Percentiles rank a stretch among this genome's conserved stretches.
These are phyloP conservation scores for Pontederia crassipes DNA, from an alignment of 176 grass and related monocot species.

Conservation along the genomic window DNA sequence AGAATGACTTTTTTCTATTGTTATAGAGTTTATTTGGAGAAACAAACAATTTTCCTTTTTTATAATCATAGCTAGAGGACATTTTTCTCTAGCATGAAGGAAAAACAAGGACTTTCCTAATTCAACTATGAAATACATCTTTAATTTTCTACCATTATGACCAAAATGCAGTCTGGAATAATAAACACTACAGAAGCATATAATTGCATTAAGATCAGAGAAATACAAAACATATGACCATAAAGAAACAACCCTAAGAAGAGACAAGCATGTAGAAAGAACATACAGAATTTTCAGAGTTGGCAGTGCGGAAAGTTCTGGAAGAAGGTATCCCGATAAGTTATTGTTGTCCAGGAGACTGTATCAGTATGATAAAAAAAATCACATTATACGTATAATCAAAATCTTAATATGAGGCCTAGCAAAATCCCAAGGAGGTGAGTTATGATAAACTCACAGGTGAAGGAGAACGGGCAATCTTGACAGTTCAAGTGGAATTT, in stretches of 20 bases:
- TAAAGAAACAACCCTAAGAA: not conserved
- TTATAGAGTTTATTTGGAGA: too few species aligned
- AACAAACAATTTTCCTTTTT: too few species aligned
- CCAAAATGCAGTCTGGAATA: too few species aligned
- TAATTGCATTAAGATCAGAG: not conserved
- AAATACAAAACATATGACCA: not conserved
- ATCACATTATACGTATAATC: constrained; percentile 1
- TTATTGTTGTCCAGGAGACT: constrained; percentile 85
- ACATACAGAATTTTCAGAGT: constrained; percentile 65
- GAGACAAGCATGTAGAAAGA: constrained; percentile 15
- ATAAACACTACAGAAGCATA: too few species aligned
- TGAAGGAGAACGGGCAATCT: constrained; percentile 44
- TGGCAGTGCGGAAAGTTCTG: constrained; percentile 25
- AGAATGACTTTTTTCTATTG: too few species aligned
- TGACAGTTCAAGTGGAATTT: constrained; percentile 71
- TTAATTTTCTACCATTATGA: too few species aligned
- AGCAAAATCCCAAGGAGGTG: constrained; percentile 10
- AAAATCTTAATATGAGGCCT: constrained; percentile 2
- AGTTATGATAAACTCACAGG: constrained; percentile 41
- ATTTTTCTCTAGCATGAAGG: too few species aligned
- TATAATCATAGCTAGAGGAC: too few species aligned
- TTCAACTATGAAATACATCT: too few species aligned
- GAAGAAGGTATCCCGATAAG: constrained; percentile 90
- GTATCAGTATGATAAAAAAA: constrained; percentile 22
- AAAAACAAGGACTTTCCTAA: too few species aligned